A percentile compares a stretch with the other conserved stretches of the same genome.
phyloP scores from a whole-genome alignment of 1,284 basidiomycete genomes.

The Hymenochaete sp. region DNA sequence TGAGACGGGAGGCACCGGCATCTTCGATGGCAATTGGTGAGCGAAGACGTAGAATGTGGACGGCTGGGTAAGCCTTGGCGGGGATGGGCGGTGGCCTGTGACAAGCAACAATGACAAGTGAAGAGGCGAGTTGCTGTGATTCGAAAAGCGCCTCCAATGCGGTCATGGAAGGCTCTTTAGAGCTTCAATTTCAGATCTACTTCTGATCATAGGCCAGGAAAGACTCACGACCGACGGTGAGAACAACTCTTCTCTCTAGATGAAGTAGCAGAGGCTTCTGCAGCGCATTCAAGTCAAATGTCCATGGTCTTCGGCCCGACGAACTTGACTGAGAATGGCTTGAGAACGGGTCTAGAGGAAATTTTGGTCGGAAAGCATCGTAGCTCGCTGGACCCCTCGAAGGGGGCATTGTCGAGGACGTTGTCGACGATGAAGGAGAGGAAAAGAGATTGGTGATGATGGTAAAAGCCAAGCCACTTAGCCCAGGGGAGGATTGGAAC shows the following conservation, averaged over 20 bases:
- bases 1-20: constrained; percentile 40
- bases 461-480: too few species aligned
- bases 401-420: constrained; percentile 1
- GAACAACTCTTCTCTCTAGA: constrained; percentile 34
- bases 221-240: constrained; percentile 41
- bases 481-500: too few species aligned
- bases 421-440: background rate
- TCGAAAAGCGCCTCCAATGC: constrained; percentile 39
- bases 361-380: constrained; percentile 40
- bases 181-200: background rate
- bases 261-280: constrained; percentile 21
- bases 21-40: constrained; percentile 37
- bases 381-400: constrained; percentile 19
- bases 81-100: constrained; percentile 36
- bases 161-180: constrained; percentile 30
- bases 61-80: constrained; percentile 27
- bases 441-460: background rate
- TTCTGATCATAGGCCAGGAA: background rate
- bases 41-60: constrained; percentile 39
- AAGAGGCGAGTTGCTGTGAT: constrained; percentile 35
- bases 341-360: constrained; percentile 42
- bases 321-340: constrained; percentile 1
- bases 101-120: constrained; percentile 42
- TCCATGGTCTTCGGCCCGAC: constrained; percentile 30
- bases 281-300: constrained; percentile 26